Conservation (phyloP, 768 basidiomycete genomes). For the Macrocybe gigantea region DNA sequence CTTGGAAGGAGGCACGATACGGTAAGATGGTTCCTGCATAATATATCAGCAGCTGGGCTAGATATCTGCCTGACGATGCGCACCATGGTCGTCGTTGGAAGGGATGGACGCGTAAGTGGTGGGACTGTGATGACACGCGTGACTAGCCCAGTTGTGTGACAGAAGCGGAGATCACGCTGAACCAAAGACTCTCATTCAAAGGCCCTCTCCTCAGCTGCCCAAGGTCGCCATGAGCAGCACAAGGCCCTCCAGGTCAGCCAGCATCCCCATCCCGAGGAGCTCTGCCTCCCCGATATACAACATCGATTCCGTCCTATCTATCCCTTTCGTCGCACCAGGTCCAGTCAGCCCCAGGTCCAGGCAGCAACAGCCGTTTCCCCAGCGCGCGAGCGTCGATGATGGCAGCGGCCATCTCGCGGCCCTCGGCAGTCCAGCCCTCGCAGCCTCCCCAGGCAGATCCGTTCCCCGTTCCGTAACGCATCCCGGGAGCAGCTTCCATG, state of each 20-base stretch:
- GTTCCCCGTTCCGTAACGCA: slow-evolving; percentile 37
- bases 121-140: neutral
- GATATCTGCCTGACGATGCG: neutral
- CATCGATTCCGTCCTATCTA: slow-evolving; percentile 62
- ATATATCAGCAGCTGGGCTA: neutral
- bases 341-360: slow-evolving; percentile 29
- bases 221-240: slow-evolving; percentile 30
- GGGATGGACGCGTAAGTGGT: slow-evolving; percentile 18
- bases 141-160: slow-evolving; percentile 6
- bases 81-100: slow-evolving; percentile 20
- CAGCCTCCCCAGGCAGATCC: slow-evolving; percentile 30
- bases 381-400: neutral
- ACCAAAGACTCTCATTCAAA: neutral
- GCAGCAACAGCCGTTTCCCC: slow-evolving; percentile 21
- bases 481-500: slow-evolving; percentile 23
- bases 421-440: slow-evolving; percentile 15
- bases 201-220: neutral
- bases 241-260: slow-evolving; percentile 56
- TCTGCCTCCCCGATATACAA: slow-evolving; percentile 45
- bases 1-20: slow-evolving; percentile 52
- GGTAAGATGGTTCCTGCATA: slow-evolving; percentile 44
- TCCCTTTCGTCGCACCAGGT: slow-evolving; percentile 41
- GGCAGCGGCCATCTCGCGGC: no score
- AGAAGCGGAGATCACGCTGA: neutral
- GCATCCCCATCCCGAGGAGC: slow-evolving; percentile 60